phyloP scores from a whole-genome alignment of 176 grass and related monocot genomes.

The Carex cristatella region DNA sequence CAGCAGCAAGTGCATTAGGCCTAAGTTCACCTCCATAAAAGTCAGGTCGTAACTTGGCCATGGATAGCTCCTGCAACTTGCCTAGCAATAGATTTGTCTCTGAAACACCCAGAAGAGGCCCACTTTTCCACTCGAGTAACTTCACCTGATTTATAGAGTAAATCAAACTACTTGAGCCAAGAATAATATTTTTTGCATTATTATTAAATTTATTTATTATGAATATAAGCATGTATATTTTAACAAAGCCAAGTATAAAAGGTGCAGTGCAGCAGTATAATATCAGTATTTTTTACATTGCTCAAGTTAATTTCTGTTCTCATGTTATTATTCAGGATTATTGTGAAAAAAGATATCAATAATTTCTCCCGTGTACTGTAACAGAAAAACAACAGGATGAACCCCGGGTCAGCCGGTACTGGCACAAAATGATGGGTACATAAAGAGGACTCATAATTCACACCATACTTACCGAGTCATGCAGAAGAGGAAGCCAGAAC shows the following conservation, averaged over 20 bases:
- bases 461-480: conserved; percentile 56
- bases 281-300: not conserved
- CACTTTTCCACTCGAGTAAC: conserved; percentile 59
- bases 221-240: not conserved
- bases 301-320: not conserved
- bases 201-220: not conserved
- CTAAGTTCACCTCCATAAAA: conserved; percentile 52
- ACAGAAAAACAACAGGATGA: not conserved
- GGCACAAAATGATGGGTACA: not conserved
- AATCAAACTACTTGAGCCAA: conserved; percentile 2
- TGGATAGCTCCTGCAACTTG: conserved; percentile 81
- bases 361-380: not conserved
- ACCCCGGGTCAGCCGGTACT: not conserved
- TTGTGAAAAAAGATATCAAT: not conserved
- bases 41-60: conserved; percentile 63
- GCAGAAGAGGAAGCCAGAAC: conserved; percentile 92
- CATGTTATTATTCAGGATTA: not conserved
- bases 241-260: not conserved
- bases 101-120: conserved; percentile 50
- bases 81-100: conserved; percentile 79
- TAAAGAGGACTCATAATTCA: not conserved
- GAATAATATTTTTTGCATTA: not conserved
- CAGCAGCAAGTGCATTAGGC: conserved; percentile 42
- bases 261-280: not conserved
- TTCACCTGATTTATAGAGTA: conserved; percentile 42